A percentile compares a stretch with the other conserved stretches of the same genome.
Evolutionary conservation across 2,329 filamentous ascomycete genomes (phyloP).

Genomic region (Talaromyces sp.): DNA sequence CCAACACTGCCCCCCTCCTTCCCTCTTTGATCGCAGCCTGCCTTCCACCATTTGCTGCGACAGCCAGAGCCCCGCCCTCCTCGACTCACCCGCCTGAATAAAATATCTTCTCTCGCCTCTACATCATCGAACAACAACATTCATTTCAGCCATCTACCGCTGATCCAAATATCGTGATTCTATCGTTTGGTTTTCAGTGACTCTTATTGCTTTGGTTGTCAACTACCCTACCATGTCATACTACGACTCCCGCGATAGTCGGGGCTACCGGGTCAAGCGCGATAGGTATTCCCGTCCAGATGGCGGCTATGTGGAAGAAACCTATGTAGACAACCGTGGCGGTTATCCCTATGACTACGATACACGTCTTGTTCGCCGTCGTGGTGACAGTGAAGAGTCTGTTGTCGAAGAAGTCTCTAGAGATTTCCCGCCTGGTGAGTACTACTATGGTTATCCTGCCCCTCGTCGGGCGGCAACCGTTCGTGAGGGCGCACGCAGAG

Average conservation of each 20-base stretch:
- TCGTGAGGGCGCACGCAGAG: conserved; percentile 37
- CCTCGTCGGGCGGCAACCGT: conserved; percentile 30
- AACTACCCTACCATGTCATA: conserved; percentile 34
- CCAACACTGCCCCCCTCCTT: conserved; percentile 12
- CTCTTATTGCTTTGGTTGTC: conserved; percentile 13
- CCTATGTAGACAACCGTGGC: conserved; percentile 30
- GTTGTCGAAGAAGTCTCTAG: conserved; percentile 75
- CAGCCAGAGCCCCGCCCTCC: conserved; percentile 7
- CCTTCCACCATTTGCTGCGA: background rate
- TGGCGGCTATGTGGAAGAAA: conserved; percentile 28
- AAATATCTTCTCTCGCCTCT: conserved; percentile 16
- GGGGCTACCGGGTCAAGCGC: conserved; percentile 30
- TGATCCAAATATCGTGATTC: conserved; percentile 16
- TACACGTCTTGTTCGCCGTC: conserved; percentile 25
- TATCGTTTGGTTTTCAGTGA: conserved; percentile 20
- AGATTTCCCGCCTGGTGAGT: conserved; percentile 74
- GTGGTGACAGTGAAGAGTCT: conserved; percentile 69
- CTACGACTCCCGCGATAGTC: conserved; percentile 33
- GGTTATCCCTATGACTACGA: conserved; percentile 22
- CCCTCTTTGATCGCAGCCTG: background rate
- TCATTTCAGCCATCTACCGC: conserved; percentile 3
- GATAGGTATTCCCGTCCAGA: conserved; percentile 33
- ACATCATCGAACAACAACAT: background rate
- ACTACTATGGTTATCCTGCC: conserved; percentile 33
- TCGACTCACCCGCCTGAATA: background rate